A percentile compares a stretch with the other conserved stretches of the same genome.
Conservation (phyloP, 169 alveolate genomes). For the Plasmodium blacklocki region DNA sequence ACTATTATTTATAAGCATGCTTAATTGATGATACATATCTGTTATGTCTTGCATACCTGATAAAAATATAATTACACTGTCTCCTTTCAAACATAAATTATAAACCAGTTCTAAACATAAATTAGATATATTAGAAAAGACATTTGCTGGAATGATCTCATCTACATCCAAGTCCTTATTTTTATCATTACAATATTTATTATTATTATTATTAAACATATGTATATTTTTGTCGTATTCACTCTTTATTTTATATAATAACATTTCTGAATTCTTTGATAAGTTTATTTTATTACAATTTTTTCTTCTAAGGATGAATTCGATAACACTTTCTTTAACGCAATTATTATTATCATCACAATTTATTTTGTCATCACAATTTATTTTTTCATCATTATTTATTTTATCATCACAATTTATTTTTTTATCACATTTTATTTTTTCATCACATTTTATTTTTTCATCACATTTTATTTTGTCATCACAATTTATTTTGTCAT, state of each 20-base stretch:
- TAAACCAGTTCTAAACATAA: constrained; percentile 36
- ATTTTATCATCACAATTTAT: background rate
- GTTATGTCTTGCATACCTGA: constrained; percentile 62
- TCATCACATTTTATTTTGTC: too few relatives aligned
- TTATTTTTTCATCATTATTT: background rate
- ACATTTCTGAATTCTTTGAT: constrained; percentile 9
- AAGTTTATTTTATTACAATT: constrained; percentile 18
- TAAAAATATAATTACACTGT: constrained; percentile 44
- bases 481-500: too few relatives aligned
- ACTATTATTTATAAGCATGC: constrained; percentile 18
- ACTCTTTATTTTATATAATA: constrained; percentile 29
- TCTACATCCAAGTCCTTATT: constrained; percentile 29
- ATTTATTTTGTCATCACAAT: background rate
- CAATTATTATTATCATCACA: background rate
- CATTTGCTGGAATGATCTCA: constrained; percentile 51
- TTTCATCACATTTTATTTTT: too few relatives aligned
- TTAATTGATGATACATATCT: constrained; percentile 49
- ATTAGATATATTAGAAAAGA: constrained; percentile 25
- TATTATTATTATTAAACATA: constrained; percentile 4
- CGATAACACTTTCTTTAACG: constrained; percentile 23
- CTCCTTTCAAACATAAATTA: constrained; percentile 41
- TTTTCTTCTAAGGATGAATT: constrained; percentile 33
- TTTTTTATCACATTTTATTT: too few relatives aligned
- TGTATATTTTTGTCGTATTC: constrained; percentile 34
- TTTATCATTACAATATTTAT: background rate